Base-by-base conservation (phyloP, 768 basidiomycete species). In the Serendipita sp. region DNA sequence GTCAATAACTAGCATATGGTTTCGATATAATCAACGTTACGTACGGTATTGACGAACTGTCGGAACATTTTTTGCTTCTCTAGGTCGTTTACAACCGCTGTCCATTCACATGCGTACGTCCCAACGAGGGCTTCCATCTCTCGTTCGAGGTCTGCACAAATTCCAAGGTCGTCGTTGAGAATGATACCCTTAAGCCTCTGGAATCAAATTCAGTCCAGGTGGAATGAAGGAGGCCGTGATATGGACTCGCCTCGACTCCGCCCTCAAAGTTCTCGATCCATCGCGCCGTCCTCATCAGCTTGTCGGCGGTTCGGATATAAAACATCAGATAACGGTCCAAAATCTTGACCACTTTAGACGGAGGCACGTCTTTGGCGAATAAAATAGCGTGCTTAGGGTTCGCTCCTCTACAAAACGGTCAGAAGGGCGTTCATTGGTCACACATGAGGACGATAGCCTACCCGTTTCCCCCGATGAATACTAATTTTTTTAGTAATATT, bases 51-150 rank as follows among this genome's bases (percentile, higher is more conserved):
- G 66, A 80, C 80, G 68, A 87, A 87, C 71, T 87, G 82, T 63
- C 78, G 76, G 74, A 85, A 84, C 66, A 77, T 75, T 63, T 77
- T 78, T 51, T 78, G 75, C 41, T 77, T 76, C 3, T 70, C 72
- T 5, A 80, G 81, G 66, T 83, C 80, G 30, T 74, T 67, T 15
- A 88, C 82, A 2, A 86, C 86, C 11, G 73, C 75, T 2, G 79
- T 80, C 87, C 88, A 88, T 72, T 88, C 87, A 70, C 84, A 83
- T 62, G 79, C 76, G 70, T 84, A 89, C 2, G 84, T 82, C 10
- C 79, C 78, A 11, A 89, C 77, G 2, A 88, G 76, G n/a, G 75
- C 73, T 24, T 82, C 76, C 86, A 88, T 88, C 38, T 83, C 76
- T 18, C 74, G 75, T 63, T 88, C 88, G 7, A 89, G 77, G 46